Conservation (phyloP, 768 basidiomycete genomes). For the Podaxis mareebaensis region DNA sequence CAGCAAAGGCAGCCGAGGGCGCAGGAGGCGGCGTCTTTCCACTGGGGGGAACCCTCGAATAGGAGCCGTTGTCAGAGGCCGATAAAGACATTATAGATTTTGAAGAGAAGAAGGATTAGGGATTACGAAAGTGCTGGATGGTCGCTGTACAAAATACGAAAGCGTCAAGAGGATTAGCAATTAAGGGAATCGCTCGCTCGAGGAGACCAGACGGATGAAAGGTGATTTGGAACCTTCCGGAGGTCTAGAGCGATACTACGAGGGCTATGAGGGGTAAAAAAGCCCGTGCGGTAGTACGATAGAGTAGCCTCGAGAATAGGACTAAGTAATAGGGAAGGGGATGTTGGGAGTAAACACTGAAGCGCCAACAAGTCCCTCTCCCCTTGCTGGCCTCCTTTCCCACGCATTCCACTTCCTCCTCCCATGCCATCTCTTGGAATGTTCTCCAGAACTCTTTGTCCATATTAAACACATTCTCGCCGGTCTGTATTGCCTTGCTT, state of each 20-base stretch:
- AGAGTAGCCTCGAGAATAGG: conserved; percentile 53
- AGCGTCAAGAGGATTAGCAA: conserved; percentile 29
- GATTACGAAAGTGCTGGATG: conserved; percentile 56
- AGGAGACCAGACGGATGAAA: conserved; percentile 23
- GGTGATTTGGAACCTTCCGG: conserved; percentile 2
- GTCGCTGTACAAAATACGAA: conserved; percentile 27
- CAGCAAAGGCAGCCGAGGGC: conserved; percentile 75
- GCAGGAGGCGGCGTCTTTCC: conserved; percentile 91
- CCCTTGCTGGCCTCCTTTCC: conserved; percentile 35
- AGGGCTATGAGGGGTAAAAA: conserved; percentile 41
- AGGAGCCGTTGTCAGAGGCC: conserved; percentile 78
- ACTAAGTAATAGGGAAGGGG: conserved; percentile 52
- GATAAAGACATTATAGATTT: conserved; percentile 91
- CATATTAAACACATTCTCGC: conserved; percentile 1
- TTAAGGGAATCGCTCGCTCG: conserved; percentile 32
- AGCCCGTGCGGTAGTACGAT: conserved; percentile 34
- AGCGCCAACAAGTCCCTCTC: conserved; percentile 25
- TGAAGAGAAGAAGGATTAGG: conserved; percentile 72
- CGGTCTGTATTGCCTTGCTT: neutral
- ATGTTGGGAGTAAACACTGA: conserved; percentile 40
- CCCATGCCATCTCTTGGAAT: conserved; percentile 29
- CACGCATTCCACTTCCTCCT: conserved; percentile 30
- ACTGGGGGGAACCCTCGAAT: conserved; percentile 74
- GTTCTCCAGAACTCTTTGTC: conserved; percentile 21
- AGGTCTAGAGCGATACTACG: conserved; percentile 26